Evolutionary conservation across 1,284 basidiomycete genomes (phyloP).

Genomic region (Butyriboletus appendiculatus): DNA sequence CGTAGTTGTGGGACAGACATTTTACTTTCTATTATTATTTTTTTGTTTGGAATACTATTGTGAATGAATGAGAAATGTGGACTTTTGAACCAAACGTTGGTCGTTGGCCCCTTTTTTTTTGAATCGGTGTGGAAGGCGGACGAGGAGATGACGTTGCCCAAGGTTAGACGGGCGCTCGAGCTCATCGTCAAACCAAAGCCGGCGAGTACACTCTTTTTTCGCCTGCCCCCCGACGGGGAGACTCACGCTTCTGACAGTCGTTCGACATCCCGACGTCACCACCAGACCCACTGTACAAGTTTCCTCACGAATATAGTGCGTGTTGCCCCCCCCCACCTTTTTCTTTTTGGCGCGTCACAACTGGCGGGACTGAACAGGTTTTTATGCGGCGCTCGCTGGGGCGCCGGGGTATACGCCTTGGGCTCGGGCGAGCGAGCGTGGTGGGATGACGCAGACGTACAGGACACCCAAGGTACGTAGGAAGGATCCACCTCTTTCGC

Average conservation of each 20-base stretch:
- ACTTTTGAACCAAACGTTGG: background rate
- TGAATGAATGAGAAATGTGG: too few relatives aligned
- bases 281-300: constrained; percentile 29
- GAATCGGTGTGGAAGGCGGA: background rate
- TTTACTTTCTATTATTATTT: background rate
- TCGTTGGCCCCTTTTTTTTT: too few relatives aligned
- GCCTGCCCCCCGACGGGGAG: background rate
- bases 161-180: constrained; percentile 15
- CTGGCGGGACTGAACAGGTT: constrained; percentile 11
- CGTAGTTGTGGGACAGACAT: constrained; percentile 66
- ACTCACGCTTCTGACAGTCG: constrained; percentile 8
- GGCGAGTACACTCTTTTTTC: constrained; percentile 14
- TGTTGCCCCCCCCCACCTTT: background rate
- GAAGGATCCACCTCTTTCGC: background rate
- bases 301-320: constrained; percentile 28
- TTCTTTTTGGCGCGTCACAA: background rate
- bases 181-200: constrained; percentile 33
- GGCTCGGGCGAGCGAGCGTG: background rate
- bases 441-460: background rate
- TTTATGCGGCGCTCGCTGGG: constrained; percentile 20
- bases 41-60: constrained; percentile 7
- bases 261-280: constrained; percentile 28
- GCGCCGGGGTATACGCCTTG: constrained; percentile 15
- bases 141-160: constrained; percentile 18
- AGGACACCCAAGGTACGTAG: background rate